A percentile compares a stretch with the other conserved stretches of the same genome.
phyloP scores from a whole-genome alignment of 75 land plant species.

The Pinus albicaulis region DNA sequence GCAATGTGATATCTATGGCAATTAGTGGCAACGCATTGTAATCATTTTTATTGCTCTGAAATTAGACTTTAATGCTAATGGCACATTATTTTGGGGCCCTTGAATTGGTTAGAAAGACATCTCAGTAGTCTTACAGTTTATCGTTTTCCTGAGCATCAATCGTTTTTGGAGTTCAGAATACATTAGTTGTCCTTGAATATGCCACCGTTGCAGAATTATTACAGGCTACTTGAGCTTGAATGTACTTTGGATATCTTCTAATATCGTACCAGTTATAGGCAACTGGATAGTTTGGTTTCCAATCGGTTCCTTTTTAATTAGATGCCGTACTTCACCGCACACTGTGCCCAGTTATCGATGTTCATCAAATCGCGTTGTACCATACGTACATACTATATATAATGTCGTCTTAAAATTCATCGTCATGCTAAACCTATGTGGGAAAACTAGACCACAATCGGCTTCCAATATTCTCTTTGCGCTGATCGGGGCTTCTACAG shows the following conservation, averaged over 20 bases:
- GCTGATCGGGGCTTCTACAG: too few relatives aligned
- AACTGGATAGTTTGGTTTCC: neutral
- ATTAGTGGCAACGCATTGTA: neutral
- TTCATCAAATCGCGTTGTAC: too few relatives aligned
- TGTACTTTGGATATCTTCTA: too few relatives aligned
- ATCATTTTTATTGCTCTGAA: neutral
- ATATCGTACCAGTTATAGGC: neutral
- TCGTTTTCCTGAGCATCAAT: neutral
- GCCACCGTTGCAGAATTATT: too few relatives aligned
- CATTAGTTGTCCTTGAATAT: neutral
- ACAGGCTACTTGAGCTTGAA: too few relatives aligned
- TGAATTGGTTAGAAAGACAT: neutral
- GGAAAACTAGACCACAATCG: too few relatives aligned
- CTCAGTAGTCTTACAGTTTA: neutral
- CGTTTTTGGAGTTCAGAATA: neutral
- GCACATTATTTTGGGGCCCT: neutral
- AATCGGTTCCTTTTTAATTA: neutral
- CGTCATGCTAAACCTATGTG: too few relatives aligned
- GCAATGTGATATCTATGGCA: neutral
- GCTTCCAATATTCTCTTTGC: too few relatives aligned
- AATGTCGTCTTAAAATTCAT: too few relatives aligned
- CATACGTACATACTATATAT: too few relatives aligned
- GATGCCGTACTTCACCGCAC: neutral
- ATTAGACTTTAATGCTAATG: neutral
- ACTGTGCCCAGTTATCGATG: too few relatives aligned